Evolutionary conservation across 306 rosid genomes (phyloP).

Genomic region (Spatholobus suberectus): DNA sequence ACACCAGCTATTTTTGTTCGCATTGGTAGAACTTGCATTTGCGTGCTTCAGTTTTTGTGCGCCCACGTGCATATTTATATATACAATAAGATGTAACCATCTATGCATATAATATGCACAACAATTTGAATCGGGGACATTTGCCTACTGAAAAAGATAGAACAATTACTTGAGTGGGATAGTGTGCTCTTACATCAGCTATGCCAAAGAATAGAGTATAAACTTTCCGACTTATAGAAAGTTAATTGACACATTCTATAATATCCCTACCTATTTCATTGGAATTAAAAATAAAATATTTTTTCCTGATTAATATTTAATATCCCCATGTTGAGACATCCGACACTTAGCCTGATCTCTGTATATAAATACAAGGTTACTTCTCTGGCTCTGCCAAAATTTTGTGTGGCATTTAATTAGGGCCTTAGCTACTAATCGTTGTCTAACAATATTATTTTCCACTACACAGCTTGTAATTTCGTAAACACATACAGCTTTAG

Average conservation of each 20-base stretch:
- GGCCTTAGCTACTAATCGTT: slow-evolving; percentile 4
- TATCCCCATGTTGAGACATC: slow-evolving; percentile 25
- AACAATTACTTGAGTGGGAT: slow-evolving; percentile 19
- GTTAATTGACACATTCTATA: slow-evolving; percentile 31
- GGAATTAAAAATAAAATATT: background rate
- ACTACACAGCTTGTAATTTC: background rate
- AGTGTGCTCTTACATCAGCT: slow-evolving; percentile 39
- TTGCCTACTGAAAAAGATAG: slow-evolving; percentile 21
- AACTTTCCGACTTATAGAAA: background rate
- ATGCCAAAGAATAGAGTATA: slow-evolving; percentile 3
- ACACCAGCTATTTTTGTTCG: slow-evolving; percentile 9
- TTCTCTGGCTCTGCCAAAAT: background rate
- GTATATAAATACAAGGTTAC: slow-evolving; percentile 46
- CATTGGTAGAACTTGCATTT: background rate
- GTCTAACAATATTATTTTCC: slow-evolving; percentile 19
- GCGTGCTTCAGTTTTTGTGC: background rate
- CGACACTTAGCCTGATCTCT: background rate
- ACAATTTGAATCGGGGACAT: slow-evolving; percentile 12
- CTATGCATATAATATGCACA: background rate
- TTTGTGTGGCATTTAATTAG: background rate
- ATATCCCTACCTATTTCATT: background rate
- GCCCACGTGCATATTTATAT: background rate
- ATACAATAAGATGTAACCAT: background rate
- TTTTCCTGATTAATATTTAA: slow-evolving; percentile 26
- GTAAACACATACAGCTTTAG: background rate